Percentiles rank a stretch among this genome's conserved stretches.
Evolutionary conservation across 306 rosid genomes (phyloP).

Genomic region (Prunus mume): DNA sequence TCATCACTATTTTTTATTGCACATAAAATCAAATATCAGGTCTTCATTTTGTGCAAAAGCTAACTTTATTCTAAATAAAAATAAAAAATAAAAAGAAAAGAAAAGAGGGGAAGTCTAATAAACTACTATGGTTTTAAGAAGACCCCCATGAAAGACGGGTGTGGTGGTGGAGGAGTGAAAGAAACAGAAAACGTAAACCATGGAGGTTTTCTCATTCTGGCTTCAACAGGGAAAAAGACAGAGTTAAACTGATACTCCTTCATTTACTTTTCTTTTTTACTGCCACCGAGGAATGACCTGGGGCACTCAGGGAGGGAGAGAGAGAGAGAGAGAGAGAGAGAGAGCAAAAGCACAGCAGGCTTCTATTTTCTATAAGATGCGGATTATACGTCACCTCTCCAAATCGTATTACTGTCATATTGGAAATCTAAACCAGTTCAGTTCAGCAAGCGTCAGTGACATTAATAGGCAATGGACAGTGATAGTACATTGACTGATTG

Average conservation of each 20-base stretch:
- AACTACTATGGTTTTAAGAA: background rate
- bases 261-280: background rate
- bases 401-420: too few relatives aligned
- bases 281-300: too few relatives aligned
- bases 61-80: background rate
- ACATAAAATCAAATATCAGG: background rate
- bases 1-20: too few relatives aligned
- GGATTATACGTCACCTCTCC: background rate
- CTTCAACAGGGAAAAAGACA: background rate
- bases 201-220: background rate
- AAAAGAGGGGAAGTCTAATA: background rate
- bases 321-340: background rate
- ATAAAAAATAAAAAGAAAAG: background rate
- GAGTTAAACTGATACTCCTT: background rate
- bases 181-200: background rate
- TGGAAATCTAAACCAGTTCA: background rate
- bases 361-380: background rate
- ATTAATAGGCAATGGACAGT: background rate
- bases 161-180: background rate
- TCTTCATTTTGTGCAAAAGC: too few relatives aligned
- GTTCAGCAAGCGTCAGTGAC: background rate
- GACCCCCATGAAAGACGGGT: slow-evolving; percentile 27
- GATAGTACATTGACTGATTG: background rate
- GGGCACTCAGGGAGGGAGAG: too few relatives aligned
- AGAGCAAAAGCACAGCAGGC: background rate